Conservation (phyloP, 2,329 filamentous ascomycete genomes). For the Fusarium sp. region DNA sequence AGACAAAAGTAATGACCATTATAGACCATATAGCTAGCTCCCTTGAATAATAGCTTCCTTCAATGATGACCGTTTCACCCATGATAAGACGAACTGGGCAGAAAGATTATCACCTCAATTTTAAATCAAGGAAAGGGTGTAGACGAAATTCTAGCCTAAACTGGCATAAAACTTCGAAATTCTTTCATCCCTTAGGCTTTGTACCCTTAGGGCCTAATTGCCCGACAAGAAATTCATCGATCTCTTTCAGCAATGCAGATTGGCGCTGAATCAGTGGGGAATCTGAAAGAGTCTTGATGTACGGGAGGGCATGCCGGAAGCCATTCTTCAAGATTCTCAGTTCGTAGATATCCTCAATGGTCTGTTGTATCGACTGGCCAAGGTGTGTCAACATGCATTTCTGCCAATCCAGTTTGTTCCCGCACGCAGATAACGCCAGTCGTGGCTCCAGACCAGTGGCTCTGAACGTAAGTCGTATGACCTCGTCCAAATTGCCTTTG, state of each 20-base stretch:
- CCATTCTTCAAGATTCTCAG: accelerated
- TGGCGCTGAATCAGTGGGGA: background rate
- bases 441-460: background rate
- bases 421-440: accelerated
- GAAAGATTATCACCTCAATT: background rate
- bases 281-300: accelerated
- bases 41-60: background rate
- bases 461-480: background rate
- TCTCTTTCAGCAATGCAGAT: too few relatives aligned
- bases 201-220: too few relatives aligned
- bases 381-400: background rate
- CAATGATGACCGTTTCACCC: accelerated
- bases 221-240: too few relatives aligned
- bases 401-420: accelerated
- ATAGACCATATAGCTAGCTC: background rate
- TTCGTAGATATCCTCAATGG: background rate
- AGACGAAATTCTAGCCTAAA: background rate
- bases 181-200: background rate
- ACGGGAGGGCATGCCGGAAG: accelerated
- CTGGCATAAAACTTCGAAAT: accelerated
- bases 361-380: accelerated
- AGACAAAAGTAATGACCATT: background rate
- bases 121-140: background rate
- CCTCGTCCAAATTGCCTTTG: background rate
- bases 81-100: background rate